Conservation (phyloP, 805 yeast genomes). For the Metschnikowia drakensbergensis region DNA sequence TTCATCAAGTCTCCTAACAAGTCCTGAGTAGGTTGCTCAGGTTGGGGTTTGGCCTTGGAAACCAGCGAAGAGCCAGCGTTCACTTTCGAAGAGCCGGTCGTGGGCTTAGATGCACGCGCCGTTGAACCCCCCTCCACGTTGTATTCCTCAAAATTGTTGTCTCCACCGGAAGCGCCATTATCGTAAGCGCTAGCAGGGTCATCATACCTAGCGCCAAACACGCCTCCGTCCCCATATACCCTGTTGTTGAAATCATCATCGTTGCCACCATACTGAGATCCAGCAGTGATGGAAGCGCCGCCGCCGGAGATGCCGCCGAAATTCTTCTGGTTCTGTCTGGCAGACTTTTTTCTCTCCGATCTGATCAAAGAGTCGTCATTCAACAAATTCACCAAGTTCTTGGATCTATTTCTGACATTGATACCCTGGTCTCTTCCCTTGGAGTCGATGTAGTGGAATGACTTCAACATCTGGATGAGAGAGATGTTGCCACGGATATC, state of each 20-base stretch:
- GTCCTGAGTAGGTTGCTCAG: slow-evolving; percentile 40
- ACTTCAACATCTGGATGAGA: slow-evolving; percentile 79
- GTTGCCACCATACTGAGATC: slow-evolving; percentile 31
- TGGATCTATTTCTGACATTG: slow-evolving; percentile 88
- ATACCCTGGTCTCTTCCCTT: slow-evolving; percentile 96
- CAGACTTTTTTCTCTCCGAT: slow-evolving; percentile 74
- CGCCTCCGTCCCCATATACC: slow-evolving; percentile 71
- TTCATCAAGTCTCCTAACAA: slow-evolving; percentile 46
- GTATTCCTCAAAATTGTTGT: slow-evolving; percentile 57
- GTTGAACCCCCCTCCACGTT: slow-evolving; percentile 36
- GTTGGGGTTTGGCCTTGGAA: slow-evolving; percentile 25
- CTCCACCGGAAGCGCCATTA: slow-evolving; percentile 31
- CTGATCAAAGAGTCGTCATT: slow-evolving; percentile 75
- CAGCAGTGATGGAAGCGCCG: slow-evolving; percentile 41
- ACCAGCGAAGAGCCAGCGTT: slow-evolving; percentile 27
- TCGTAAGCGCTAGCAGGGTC: slow-evolving; percentile 47
- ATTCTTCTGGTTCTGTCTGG: slow-evolving; percentile 80
- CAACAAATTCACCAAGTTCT: slow-evolving; percentile 64
- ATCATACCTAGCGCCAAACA: slow-evolving; percentile 62
- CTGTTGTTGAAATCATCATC: slow-evolving; percentile 51
- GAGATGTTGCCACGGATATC: slow-evolving; percentile 83
- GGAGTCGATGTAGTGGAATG: slow-evolving; percentile 90
- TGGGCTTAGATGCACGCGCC: slow-evolving; percentile 27
- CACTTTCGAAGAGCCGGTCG: slow-evolving; percentile 35
- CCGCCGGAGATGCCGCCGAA: slow-evolving; percentile 74